A percentile compares a stretch with the other conserved stretches of the same genome.
phyloP scores from a whole-genome alignment of 768 basidiomycete species.

The Lentinus brumalis region DNA sequence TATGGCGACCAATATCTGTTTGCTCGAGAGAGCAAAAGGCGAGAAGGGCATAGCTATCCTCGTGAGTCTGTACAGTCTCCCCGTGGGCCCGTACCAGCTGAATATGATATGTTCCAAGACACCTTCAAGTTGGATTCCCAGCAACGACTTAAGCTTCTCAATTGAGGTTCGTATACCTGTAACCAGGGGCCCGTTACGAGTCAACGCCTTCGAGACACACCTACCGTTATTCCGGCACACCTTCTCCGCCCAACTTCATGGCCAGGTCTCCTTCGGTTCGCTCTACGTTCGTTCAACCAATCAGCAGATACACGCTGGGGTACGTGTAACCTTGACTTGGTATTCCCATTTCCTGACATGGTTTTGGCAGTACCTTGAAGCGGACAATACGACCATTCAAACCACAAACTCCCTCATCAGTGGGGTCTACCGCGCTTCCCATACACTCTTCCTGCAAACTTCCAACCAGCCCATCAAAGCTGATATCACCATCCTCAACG shows the following conservation, averaged over 20 bases:
- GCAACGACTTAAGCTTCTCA: not conserved
- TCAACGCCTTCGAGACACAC: conserved; percentile 12
- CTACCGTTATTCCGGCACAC: conserved; percentile 6
- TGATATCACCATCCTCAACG: conserved; percentile 39
- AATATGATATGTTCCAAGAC: not conserved
- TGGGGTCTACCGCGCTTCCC: conserved; percentile 43
- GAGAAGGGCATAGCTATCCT: conserved; percentile 17
- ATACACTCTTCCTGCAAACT: conserved; percentile 38
- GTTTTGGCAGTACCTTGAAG: conserved; percentile 35
- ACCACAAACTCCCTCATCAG: conserved; percentile 49
- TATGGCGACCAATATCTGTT: conserved; percentile 20
- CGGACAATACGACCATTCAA: conserved; percentile 28
- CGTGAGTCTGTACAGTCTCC: conserved; percentile 1
- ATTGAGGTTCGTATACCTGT: conserved; percentile 10
- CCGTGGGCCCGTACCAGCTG: not conserved
- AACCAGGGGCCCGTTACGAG: not conserved
- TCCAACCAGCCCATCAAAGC: conserved; percentile 44
- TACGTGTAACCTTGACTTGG: not conserved
- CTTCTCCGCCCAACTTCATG: not conserved
- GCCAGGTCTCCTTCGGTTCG: conserved; percentile 5
- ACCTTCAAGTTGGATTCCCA: not conserved
- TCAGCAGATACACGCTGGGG: not conserved
- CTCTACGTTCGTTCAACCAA: conserved; percentile 2
- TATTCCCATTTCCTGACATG: not conserved
- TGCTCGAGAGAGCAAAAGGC: conserved; percentile 15